Evolutionary conservation across 176 grass and related monocot species (phyloP).

Genomic region (Carex cristatella): DNA sequence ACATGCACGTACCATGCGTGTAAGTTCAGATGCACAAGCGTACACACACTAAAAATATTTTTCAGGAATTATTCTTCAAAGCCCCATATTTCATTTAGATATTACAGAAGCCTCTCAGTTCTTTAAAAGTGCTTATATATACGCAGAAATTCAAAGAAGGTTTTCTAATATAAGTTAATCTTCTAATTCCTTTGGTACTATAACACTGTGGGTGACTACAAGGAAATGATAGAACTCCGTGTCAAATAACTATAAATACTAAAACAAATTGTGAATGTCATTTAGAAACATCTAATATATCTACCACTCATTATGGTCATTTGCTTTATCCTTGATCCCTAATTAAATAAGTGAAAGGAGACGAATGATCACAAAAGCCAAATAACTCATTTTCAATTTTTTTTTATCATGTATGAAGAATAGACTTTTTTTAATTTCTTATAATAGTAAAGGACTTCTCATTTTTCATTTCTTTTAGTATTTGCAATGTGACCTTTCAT

Average conservation of each 20-base stretch:
- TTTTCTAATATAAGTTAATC: not conserved
- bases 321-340: not conserved
- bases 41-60: not conserved
- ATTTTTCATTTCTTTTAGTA: constrained; percentile 23
- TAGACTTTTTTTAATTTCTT: not conserved
- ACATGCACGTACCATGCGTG: not conserved
- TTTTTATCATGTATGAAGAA: not conserved
- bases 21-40: not conserved
- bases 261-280: not conserved
- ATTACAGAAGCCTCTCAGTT: not conserved
- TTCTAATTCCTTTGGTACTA: not conserved
- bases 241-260: not conserved
- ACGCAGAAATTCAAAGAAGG: not conserved
- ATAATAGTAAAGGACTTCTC: not conserved
- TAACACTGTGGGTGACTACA: not conserved
- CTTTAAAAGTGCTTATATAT: not conserved
- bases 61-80: not conserved
- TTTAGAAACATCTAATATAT: not conserved
- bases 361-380: not conserved
- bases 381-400: not conserved
- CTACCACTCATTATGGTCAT: not conserved
- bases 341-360: not conserved
- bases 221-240: not conserved
- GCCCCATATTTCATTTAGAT: not conserved
- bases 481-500: constrained; percentile 62